These are phyloP conservation scores for Botrytis galanthina DNA, from an alignment of 2,329 filamentous ascomycete species.

Conservation along the genomic window DNA sequence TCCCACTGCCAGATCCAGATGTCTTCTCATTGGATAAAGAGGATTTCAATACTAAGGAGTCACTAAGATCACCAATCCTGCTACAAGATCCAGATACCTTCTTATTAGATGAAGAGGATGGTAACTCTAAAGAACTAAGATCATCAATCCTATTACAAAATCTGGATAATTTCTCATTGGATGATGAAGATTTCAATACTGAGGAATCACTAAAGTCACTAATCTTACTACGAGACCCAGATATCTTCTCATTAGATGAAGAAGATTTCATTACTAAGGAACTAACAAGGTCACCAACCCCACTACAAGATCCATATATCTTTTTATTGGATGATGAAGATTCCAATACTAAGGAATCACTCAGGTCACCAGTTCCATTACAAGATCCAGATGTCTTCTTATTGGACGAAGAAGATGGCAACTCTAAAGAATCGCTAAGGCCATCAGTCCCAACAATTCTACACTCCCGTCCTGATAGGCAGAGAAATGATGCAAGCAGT, in stretches of 20 bases:
- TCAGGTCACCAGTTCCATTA: neutral
- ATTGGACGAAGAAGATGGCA: neutral
- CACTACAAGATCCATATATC: neutral
- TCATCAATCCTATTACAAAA: no score
- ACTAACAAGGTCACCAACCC: accelerated
- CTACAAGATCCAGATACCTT: neutral
- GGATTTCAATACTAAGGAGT: neutral
- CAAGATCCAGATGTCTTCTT: neutral
- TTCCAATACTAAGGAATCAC: accelerated
- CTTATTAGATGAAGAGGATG: neutral
- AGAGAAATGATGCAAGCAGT: neutral
- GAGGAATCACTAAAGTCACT: accelerated
- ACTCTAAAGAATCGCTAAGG: neutral
- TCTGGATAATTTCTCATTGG: no score
- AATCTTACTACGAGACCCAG: neutral
- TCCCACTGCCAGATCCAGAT: neutral
- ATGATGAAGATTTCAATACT: no score
- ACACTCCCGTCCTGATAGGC: neutral
- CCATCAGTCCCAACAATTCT: no score
- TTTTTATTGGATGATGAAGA: neutral
- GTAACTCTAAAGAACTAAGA: neutral
- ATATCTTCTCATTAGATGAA: neutral
- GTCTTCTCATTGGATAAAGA: neutral
- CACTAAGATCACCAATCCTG: accelerated
- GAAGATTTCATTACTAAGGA: no score